Evolutionary conservation across 306 rosid genomes (phyloP).

Genomic region (Quillaja saponaria): DNA sequence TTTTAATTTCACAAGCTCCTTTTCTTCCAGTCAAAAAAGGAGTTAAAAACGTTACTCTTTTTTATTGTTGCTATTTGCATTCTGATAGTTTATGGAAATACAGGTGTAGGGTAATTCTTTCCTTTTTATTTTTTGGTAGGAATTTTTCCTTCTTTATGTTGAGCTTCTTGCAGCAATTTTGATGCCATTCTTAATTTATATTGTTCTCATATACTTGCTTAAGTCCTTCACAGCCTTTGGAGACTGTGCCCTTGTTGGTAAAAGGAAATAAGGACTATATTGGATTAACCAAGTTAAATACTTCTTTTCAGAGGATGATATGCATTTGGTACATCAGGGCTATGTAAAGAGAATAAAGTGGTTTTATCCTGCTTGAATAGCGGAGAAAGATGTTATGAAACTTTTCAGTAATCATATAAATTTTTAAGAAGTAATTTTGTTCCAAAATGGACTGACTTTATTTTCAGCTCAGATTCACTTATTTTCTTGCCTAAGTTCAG

Average conservation of each 20-base stretch:
- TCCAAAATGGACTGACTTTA: neutral
- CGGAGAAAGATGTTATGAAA: too few relatives aligned
- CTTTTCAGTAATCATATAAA: neutral
- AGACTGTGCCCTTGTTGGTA: too few relatives aligned
- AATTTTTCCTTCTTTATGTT: neutral
- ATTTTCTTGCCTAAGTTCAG: conserved; percentile 7
- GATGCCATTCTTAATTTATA: too few relatives aligned
- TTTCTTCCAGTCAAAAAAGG: too few relatives aligned
- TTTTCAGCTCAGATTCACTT: conserved; percentile 6
- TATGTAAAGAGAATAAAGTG: neutral
- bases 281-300: too few relatives aligned
- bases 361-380: neutral
- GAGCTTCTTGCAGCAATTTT: neutral
- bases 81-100: neutral
- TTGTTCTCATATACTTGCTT: too few relatives aligned
- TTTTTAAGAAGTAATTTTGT: conserved; percentile 7
- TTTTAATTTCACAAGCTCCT: too few relatives aligned
- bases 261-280: too few relatives aligned
- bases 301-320: too few relatives aligned
- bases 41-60: too few relatives aligned
- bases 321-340: too few relatives aligned
- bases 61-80: neutral
- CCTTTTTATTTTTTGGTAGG: neutral
- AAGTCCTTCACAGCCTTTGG: too few relatives aligned
- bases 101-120: neutral